phyloP scores from a whole-genome alignment of 2,329 filamentous ascomycete genomes.

The Neonectria punicea region DNA sequence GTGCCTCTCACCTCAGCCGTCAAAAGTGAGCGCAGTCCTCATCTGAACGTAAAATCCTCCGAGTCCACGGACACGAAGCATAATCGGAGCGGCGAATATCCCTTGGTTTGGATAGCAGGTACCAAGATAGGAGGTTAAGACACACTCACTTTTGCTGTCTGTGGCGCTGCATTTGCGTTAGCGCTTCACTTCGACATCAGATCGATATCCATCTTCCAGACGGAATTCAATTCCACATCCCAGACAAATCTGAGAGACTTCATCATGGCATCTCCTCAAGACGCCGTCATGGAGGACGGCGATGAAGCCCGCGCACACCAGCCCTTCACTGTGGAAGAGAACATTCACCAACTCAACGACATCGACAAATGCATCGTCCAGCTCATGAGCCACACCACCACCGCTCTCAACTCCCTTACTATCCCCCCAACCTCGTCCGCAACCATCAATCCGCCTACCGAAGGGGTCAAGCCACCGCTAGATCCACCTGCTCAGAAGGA shows the following conservation, averaged over 20 bases:
- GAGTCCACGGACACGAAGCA: neutral
- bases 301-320: constrained; percentile 48
- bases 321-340: constrained; percentile 78
- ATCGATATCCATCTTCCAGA: neutral
- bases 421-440: constrained; percentile 39
- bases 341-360: constrained; percentile 81
- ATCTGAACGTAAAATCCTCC: neutral
- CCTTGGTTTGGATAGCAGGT: neutral
- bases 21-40: neutral
- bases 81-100: neutral
- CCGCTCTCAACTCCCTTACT: constrained; percentile 58
- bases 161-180: neutral
- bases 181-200: neutral
- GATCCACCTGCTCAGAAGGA: constrained; percentile 63
- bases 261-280: constrained; percentile 47
- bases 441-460: constrained; percentile 21
- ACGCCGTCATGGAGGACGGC: constrained; percentile 46
- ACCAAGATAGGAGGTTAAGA: neutral
- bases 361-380: constrained; percentile 72
- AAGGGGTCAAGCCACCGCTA: constrained; percentile 41
- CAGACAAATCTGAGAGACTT: neutral
- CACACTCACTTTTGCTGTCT: neutral
- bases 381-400: constrained; percentile 57
- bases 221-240: neutral
- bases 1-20: constrained; percentile 3